These are phyloP conservation scores for Gleditsia sinensis DNA, from an alignment of 306 rosid genomes.

Conservation along the genomic window DNA sequence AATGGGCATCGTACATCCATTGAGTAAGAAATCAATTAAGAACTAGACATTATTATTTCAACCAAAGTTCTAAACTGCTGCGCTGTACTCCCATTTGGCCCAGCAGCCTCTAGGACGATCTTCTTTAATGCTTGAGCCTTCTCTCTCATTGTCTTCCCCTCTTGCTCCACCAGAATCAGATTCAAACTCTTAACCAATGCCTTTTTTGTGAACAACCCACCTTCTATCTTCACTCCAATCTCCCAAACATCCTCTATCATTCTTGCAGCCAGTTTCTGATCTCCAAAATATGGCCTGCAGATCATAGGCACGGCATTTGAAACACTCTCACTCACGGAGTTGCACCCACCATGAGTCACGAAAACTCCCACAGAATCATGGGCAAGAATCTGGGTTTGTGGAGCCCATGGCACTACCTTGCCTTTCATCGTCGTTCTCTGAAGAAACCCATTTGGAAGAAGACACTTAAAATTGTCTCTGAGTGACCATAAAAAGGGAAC, in stretches of 20 bases:
- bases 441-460: constrained; percentile 49
- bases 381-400: constrained; percentile 47
- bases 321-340: constrained; percentile 54
- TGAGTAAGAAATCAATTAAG: too few species aligned
- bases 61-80: constrained; percentile 35
- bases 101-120: constrained; percentile 28
- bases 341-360: constrained; percentile 56
- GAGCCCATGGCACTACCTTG: constrained; percentile 58
- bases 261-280: constrained; percentile 41
- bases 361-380: constrained; percentile 49
- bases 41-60: too few species aligned
- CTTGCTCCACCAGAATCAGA: constrained; percentile 34
- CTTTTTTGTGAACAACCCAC: constrained; percentile 45
- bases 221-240: constrained; percentile 46
- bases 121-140: constrained; percentile 28
- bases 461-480: constrained; percentile 10
- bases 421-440: constrained; percentile 35
- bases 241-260: constrained; percentile 53
- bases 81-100: constrained; percentile 35
- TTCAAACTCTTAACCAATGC: constrained; percentile 43
- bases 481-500: constrained; percentile 51
- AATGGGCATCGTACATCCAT: too few species aligned
- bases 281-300: constrained; percentile 54
- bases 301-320: constrained; percentile 58
- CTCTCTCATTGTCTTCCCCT: constrained; percentile 45